These are phyloP conservation scores for Barbatosphaeria neglecta DNA, from an alignment of 495 filamentous ascomycete genomes.

Conservation along the genomic window DNA sequence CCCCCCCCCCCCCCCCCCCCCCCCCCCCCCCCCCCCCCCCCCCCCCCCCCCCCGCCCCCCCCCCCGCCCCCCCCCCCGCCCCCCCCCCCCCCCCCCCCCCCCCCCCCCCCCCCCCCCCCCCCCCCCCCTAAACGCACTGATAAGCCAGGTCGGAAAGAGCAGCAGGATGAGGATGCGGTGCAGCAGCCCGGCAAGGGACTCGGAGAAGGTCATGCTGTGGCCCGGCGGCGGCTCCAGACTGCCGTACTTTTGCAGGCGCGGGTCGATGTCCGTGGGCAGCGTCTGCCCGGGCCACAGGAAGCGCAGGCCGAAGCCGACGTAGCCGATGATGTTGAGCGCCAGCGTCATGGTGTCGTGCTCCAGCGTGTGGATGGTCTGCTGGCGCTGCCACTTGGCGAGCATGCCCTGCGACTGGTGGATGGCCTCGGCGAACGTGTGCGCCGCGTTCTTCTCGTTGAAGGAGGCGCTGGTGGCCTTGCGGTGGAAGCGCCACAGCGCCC, in stretches of 20 bases:
- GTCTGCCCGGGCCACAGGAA: slow-evolving; percentile 44
- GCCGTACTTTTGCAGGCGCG: slow-evolving; percentile 28
- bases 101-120: no score
- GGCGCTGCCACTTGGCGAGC: slow-evolving; percentile 36
- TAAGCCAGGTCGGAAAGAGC: slow-evolving; percentile 34
- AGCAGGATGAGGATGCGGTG: slow-evolving; percentile 44
- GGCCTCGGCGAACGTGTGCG: slow-evolving; percentile 48
- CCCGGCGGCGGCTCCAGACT: slow-evolving; percentile 33
- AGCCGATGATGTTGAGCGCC: slow-evolving; percentile 56
- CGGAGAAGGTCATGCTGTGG: slow-evolving; percentile 48
- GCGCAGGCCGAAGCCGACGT: slow-evolving; percentile 51
- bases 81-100: no score
- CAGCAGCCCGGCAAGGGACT: slow-evolving; percentile 39
- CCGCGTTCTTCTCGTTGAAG: slow-evolving; percentile 64
- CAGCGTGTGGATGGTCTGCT: slow-evolving; percentile 34
- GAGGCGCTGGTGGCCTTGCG: slow-evolving; percentile 55
- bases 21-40: no score
- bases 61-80: no score
- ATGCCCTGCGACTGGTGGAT: slow-evolving; percentile 46
- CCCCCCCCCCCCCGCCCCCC: no score
- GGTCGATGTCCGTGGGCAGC: slow-evolving; percentile 23
- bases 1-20: no score
- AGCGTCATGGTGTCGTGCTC: slow-evolving; percentile 50
- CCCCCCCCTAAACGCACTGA: no score
- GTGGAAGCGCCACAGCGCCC: slow-evolving; percentile 51